These are phyloP conservation scores for Pleomassaria siparia DNA, from an alignment of 2,329 filamentous ascomycete genomes.

Conservation along the genomic window DNA sequence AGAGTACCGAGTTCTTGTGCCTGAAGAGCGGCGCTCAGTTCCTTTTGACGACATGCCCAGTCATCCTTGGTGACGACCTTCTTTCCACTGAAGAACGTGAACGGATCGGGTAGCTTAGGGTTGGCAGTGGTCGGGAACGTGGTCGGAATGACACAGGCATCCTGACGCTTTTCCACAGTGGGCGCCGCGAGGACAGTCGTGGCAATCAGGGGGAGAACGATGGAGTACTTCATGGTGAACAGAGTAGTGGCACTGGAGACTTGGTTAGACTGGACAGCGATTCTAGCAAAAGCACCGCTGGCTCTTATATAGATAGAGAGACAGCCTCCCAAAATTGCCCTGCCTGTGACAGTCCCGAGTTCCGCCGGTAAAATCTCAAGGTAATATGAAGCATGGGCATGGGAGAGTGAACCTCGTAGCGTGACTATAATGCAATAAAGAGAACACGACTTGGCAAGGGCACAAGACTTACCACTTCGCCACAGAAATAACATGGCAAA, in stretches of 20 bases:
- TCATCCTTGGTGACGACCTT: conserved; percentile 38
- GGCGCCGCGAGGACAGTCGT: conserved; percentile 33
- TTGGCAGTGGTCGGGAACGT: conserved; percentile 32
- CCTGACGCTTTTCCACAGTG: conserved; percentile 33
- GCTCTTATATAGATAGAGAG: conserved; percentile 14
- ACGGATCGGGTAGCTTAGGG: conserved; percentile 42
- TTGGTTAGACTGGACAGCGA: conserved; percentile 9
- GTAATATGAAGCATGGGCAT: conserved; percentile 26
- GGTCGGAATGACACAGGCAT: conserved; percentile 30
- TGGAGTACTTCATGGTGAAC: conserved; percentile 36
- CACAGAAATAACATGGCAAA: conserved; percentile 4
- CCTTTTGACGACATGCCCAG: conserved; percentile 41
- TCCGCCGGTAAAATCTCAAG: conserved; percentile 26
- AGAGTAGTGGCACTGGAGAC: conserved; percentile 9
- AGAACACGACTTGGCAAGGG: conserved; percentile 24
- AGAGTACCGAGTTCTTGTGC: conserved; percentile 42
- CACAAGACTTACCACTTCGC: conserved; percentile 9
- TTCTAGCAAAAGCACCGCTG: neutral
- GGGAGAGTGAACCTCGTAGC: conserved; percentile 23
- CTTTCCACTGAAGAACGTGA: conserved; percentile 41
- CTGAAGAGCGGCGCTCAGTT: conserved; percentile 40
- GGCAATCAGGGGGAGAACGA: conserved; percentile 32
- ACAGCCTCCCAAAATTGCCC: neutral
- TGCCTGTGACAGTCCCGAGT: conserved; percentile 8
- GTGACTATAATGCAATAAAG: conserved; percentile 34